Conservation (phyloP, 768 basidiomycete species). For the Asterophora parasitica region DNA sequence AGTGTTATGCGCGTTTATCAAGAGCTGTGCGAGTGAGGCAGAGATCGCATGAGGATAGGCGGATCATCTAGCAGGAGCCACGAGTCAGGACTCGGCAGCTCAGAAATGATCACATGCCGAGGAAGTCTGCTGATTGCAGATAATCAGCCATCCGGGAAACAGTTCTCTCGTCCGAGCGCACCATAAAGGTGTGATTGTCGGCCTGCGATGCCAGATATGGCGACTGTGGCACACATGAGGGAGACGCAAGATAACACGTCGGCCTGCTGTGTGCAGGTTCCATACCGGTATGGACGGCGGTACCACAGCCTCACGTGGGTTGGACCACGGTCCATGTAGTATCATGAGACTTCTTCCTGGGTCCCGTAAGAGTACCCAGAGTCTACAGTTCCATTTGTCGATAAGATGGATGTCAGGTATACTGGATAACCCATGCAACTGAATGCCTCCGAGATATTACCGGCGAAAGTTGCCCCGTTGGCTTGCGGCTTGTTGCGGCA, state of each 20-base stretch:
- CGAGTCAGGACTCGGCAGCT: background rate
- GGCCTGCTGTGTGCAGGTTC: no score
- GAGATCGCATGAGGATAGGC: slow-evolving; percentile 5
- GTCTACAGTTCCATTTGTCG: background rate
- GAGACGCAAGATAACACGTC: background rate
- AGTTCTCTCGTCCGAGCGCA: background rate
- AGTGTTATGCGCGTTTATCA: background rate
- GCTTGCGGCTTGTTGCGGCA: slow-evolving; percentile 2
- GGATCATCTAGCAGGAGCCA: background rate
- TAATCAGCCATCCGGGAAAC: slow-evolving; percentile 1
- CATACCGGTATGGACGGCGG: no score
- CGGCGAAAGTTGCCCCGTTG: slow-evolving; percentile 1
- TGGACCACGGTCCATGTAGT: background rate
- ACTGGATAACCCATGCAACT: background rate
- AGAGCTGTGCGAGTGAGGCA: background rate
- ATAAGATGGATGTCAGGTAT: background rate
- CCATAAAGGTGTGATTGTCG: background rate
- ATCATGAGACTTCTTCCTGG: background rate
- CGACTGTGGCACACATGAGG: background rate
- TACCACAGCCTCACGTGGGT: background rate
- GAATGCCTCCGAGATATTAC: background rate
- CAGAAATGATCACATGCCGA: slow-evolving; percentile 5
- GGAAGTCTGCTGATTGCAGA: background rate
- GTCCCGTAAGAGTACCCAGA: background rate
- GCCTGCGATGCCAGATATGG: background rate